Evolutionary conservation across 208 protist species (phyloP), one percentile per base, ranked within the genome.

Genomic region (Naegleria fowleri): DNA sequence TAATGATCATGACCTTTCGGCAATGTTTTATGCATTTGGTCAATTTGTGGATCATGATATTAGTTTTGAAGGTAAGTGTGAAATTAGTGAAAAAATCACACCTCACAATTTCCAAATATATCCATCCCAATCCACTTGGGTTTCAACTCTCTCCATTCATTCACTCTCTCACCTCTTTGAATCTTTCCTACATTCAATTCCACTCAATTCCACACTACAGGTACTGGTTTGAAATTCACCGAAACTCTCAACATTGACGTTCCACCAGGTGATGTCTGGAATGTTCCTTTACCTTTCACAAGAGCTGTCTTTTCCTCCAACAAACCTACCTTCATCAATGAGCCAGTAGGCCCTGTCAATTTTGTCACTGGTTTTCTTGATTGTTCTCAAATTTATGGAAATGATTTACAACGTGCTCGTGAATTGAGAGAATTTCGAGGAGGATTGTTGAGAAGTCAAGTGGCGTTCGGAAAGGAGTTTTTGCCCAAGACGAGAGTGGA

Each of bases 31-130:
- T 43, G n/a, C 79, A 2, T 85, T 43, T 85, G 79, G 79, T 43
- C 79, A 85, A 85, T 85, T 85, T 85, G n/a, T 39, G 36, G 79
- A 85, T 85, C 79, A 85, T 41, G 79, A 85, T 85, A 36, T 85
- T 39, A 29, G 19, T 29, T 29, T 29, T 67, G 55, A 67, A 67
- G 55, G 43, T 48, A 48, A 48, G 43, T 48, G 43, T 48, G 43
- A 48, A 48, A 48, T 76, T n/a, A 67, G 9, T 67, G 9, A 25
- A 19, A 67, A 25, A 67, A 25, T 67, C 15, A 19, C 9, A 67
- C 19, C 9, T 19, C 55, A 67, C 9, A 67, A 67, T 9, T 48
- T 48, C 43, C 43, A 48, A 48, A 48, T 48, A 48, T 48, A 48
- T 48, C 43, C 43, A 48, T 7, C 7, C 43, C 43, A 48, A n/a